A percentile compares a stretch with the other conserved stretches of the same genome.
Conservation (phyloP, 2,329 filamentous ascomycete species). For the Exserohilum turcica region DNA sequence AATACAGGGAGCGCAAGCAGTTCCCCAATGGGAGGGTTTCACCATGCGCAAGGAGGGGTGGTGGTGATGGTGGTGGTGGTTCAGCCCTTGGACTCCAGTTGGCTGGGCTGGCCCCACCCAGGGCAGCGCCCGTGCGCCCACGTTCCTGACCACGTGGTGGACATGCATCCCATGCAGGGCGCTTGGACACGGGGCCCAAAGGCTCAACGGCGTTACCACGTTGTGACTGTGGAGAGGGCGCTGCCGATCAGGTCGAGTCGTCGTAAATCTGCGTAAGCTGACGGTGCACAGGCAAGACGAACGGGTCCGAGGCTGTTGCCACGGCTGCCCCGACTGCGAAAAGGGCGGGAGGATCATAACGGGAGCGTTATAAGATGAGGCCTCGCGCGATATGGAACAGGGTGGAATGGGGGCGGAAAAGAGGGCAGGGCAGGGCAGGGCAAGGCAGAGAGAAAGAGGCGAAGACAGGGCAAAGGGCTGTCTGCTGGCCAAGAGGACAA, state of each 20-base stretch:
- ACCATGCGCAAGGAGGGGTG: not conserved
- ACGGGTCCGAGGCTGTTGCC: too few relatives aligned
- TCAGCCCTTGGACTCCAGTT: not conserved
- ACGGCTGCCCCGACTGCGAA: too few relatives aligned
- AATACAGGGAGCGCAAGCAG: too few relatives aligned
- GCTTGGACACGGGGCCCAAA: slow-evolving; percentile 4
- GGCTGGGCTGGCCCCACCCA: not conserved
- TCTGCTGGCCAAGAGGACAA: too few relatives aligned
- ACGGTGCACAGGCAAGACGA: not conserved
- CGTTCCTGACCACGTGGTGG: slow-evolving; percentile 12
- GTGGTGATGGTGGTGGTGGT: not conserved
- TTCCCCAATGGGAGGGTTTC: not conserved
- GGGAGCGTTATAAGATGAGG: not conserved
- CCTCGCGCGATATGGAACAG: not conserved
- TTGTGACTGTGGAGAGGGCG: not conserved
- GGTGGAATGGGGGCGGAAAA: not conserved
- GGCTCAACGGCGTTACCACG: slow-evolving; percentile 3
- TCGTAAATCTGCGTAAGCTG: not conserved
- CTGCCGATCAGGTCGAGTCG: not conserved
- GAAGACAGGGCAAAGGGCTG: too few relatives aligned
- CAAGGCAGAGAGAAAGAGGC: too few relatives aligned
- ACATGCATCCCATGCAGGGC: slow-evolving; percentile 13
- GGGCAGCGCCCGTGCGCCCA: slow-evolving; percentile 9
- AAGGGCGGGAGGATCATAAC: too few relatives aligned
- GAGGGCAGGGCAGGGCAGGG: too few relatives aligned